Base-by-base conservation (phyloP, 768 basidiomycete genomes). In the Cyathus striatus region DNA sequence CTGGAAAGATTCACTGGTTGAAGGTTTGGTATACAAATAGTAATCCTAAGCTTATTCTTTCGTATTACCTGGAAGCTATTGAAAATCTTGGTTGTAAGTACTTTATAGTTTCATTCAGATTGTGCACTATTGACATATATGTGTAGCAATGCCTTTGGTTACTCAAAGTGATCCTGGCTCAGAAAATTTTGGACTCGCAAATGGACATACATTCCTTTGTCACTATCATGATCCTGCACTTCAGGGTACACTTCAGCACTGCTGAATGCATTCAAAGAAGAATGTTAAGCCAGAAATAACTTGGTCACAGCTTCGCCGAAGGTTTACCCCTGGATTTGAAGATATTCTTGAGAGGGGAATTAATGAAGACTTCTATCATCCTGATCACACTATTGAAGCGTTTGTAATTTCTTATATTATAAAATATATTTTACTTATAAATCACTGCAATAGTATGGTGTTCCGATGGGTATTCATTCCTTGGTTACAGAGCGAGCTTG, bases 101-200 rank as follows among this genome's bases (percentile, higher is more conserved):
- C 49, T 18, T 44, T 25, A 9, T 27, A 20, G 10, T 20, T 10
- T 3, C 3, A 41, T 20, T 38, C 41, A 30, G 46, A 38, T 36
- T 26, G 27, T 27, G 38, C 18, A 43, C 21, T 18, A 33, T 42
- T 22, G 24, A 46, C 39, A 18, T 40, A 9, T 40, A 47, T 17
- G 32, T 21, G 40, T 23, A 64, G 62, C 27, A 35, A 51, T 72
- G 1, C 66, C 72, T 3, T 43, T 73, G 0, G 42, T 68, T 0
- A 71, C 70, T 0, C 72, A 72, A 41, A 72, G 69, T 43, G 70
- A 74, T 52, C 65, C 54, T 2, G 72, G 71, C 0, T 49, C 57
- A 0, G 70, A 74, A 45, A 75, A 75, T 43, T 63, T 60, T 49
- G 62, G 64, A 3, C 57, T 72, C 30, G 74, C 72, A 6, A 72